These are phyloP conservation scores for Amyloporia xantha DNA, from an alignment of 768 basidiomycete species.

Conservation along the genomic window DNA sequence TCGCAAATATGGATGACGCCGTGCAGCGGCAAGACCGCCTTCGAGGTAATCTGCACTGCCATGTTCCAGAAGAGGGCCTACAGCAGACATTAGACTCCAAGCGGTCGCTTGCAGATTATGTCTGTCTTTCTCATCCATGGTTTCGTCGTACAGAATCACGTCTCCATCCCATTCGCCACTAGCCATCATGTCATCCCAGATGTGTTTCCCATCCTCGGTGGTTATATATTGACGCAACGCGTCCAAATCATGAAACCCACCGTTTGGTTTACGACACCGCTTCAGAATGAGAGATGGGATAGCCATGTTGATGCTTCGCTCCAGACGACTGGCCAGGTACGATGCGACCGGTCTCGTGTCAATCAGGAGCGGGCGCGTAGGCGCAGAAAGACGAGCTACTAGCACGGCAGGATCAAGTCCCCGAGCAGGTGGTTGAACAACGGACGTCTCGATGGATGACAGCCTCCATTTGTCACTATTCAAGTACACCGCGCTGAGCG, in stretches of 20 bases:
- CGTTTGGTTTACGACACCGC: conserved; percentile 67
- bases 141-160: conserved; percentile 71
- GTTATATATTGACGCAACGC: conserved; percentile 77
- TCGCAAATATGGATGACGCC: conserved; percentile 49
- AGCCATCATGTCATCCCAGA: conserved; percentile 62
- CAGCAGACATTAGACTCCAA: conserved; percentile 64
- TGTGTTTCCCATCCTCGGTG: conserved; percentile 62
- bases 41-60: conserved; percentile 62
- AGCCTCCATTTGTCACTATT: conserved; percentile 17
- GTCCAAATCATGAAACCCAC: conserved; percentile 58
- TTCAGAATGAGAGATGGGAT: conserved; percentile 90
- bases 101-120: conserved; percentile 48
- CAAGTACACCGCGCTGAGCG: conserved; percentile 26
- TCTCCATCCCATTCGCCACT: conserved; percentile 64
- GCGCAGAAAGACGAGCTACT: conserved; percentile 36
- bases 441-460: conserved; percentile 16
- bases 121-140: conserved; percentile 64
- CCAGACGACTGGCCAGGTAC: conserved; percentile 59
- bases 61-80: conserved; percentile 49
- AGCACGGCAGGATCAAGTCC: conserved; percentile 43
- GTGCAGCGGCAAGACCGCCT: conserved; percentile 62
- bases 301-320: conserved; percentile 69
- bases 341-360: conserved; percentile 72
- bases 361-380: conserved; percentile 65
- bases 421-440: conserved; percentile 17